Conservation (phyloP, 371 early-diverging fungal species). For the Apophysomyces trapeziformis region DNA sequence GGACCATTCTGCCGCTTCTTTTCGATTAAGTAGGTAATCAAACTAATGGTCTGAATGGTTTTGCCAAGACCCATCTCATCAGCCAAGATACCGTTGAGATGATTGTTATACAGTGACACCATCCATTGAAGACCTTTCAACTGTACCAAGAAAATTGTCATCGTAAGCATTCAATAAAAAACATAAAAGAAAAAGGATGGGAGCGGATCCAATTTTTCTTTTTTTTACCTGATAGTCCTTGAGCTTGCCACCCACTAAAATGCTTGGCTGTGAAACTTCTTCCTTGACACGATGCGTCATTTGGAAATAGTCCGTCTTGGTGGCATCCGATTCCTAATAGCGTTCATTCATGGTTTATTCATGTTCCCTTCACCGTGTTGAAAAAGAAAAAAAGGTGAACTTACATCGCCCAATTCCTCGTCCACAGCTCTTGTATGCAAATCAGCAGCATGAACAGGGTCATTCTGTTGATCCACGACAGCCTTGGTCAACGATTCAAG, state of each 20-base stretch:
- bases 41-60: constrained; percentile 98
- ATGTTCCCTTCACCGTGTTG: no score
- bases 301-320: constrained; percentile 82
- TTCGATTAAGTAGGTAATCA: constrained; percentile 94
- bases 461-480: constrained; percentile 80
- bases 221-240: constrained; percentile 91
- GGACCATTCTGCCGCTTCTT: constrained; percentile 92
- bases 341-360: constrained; percentile 1
- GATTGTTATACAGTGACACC: constrained; percentile 95
- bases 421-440: constrained; percentile 28
- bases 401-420: constrained; percentile 57
- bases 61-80: constrained; percentile 99
- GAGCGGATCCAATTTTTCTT: no score
- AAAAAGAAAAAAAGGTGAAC: not conserved
- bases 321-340: constrained; percentile 36
- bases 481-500: constrained; percentile 80
- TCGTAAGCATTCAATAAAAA: no score
- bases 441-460: constrained; percentile 46
- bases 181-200: no score
- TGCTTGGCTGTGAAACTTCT: constrained; percentile 76
- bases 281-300: constrained; percentile 89
- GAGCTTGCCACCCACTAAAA: constrained; percentile 88
- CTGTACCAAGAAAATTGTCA: constrained; percentile 3
- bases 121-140: constrained; percentile 99
- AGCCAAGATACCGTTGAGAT: constrained; percentile 96